Percentiles rank a stretch among this genome's conserved stretches.
Conservation (phyloP, 2,329 filamentous ascomycete genomes). For the Drechslerella coelobrocha region DNA sequence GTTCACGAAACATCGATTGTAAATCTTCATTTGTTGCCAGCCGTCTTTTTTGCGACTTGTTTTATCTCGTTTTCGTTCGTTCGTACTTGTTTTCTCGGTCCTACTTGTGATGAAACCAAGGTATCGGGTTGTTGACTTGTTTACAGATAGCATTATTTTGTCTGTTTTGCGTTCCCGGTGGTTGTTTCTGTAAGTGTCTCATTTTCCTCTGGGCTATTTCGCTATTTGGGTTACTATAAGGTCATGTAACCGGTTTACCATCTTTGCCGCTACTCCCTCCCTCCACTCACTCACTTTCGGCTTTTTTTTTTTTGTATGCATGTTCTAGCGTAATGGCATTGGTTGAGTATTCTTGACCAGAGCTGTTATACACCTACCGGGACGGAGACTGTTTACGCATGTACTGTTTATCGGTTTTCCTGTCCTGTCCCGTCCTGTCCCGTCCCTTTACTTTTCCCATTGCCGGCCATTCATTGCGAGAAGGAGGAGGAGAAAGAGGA, state of each 20-base stretch:
- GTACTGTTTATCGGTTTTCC: too few relatives aligned
- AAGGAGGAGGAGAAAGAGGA: too few relatives aligned
- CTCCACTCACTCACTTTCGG: neutral
- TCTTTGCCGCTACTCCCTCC: neutral
- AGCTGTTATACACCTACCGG: too few relatives aligned
- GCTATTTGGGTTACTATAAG: neutral
- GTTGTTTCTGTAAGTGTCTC: neutral
- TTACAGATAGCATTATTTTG: neutral
- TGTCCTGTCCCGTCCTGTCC: too few relatives aligned
- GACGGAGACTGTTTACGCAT: too few relatives aligned
- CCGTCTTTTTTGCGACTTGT: neutral
- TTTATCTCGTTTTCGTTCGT: neutral
- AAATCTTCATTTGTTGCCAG: neutral
- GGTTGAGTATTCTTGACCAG: too few relatives aligned
- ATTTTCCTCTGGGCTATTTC: too few relatives aligned
- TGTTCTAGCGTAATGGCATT: too few relatives aligned
- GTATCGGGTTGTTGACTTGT: conserved; percentile 17
- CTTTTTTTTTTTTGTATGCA: neutral
- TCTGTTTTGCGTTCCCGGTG: conserved; percentile 6
- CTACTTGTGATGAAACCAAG: conserved; percentile 28
- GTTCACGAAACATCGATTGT: conserved; percentile 22
- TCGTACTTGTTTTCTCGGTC: neutral
- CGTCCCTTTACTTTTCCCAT: too few relatives aligned
- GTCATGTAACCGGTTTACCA: conserved; percentile 14
- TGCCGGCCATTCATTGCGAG: too few relatives aligned